Evolutionary conservation across 192 early-diverging fungal species (phyloP), one percentile per base, ranked within the genome.

Genomic region (Umbelopsis isabellina): DNA sequence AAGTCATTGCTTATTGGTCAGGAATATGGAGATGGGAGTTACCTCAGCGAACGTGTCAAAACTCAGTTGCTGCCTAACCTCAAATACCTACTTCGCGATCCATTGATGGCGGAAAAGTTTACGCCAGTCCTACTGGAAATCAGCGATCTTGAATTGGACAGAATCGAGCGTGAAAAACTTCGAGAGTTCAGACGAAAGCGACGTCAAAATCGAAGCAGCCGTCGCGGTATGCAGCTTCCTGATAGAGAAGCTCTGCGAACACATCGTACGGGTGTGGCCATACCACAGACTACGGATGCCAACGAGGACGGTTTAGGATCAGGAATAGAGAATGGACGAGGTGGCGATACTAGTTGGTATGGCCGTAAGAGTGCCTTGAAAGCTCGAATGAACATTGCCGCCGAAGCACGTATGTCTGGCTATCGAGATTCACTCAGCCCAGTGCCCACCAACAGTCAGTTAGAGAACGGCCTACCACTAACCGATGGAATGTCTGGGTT

Each of bases 1-100:
- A 95, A 96, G 76, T 92, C 94, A 11, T 80, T 97, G 22, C 76
- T 95, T 25, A 81, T 95, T 33, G 86, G 93, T 0, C 93, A 93
- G 9, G 93, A 96, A 70, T 82, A 84, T 9, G 93, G 94, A 70
- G 87, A 91, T 46, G 91, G 91, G 22, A 79, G 76, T 20, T 73
- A 86, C 35, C 82, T 93, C n/a, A 84, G 90, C 35, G 88, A 91
- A 12, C 93, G 94, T 21, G 76, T 97, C 50, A 80, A 86, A 1
- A 67, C 84, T 41, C 82, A 83, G 44, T 89, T 96, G 47, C 70
- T 96, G 21, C 89, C 93, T 37, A 86, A 86, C 9, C 67, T 95
- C 0, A 71, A 80, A 7, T 65, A 49, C 0, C 81, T 83, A 45
- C 53, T 87, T 1, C 86, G 91, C 11, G 84, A 86, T 30, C 69